These are phyloP conservation scores for Lachancea meyersii DNA, from an alignment of 805 yeast species.

Conservation along the genomic window DNA sequence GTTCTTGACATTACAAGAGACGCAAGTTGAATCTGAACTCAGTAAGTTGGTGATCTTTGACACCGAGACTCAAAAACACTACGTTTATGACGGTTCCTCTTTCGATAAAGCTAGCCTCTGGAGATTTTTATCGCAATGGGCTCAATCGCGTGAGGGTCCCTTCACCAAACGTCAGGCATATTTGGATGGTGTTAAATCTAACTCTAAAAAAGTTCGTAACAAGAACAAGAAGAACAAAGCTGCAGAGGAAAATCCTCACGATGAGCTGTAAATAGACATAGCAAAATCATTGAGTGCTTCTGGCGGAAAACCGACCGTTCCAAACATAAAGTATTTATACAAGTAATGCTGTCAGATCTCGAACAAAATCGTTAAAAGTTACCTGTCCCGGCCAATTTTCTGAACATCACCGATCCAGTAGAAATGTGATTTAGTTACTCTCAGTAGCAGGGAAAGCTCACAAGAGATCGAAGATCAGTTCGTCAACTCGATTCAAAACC, in stretches of 20 bases:
- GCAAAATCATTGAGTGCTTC: background rate
- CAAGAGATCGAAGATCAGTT: background rate
- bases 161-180: conserved; percentile 22
- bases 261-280: conserved; percentile 13
- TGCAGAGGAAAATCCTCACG: conserved; percentile 16
- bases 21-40: conserved; percentile 14
- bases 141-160: conserved; percentile 32
- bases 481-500: background rate
- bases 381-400: background rate
- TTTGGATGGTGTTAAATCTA: conserved; percentile 16
- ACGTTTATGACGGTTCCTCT: conserved; percentile 16
- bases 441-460: background rate
- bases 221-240: conserved; percentile 1
- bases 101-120: conserved; percentile 23
- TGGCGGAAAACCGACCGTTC: no score
- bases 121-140: conserved; percentile 18
- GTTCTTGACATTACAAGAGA: conserved; percentile 12
- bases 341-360: no score
- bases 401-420: background rate
- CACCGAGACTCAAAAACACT: conserved; percentile 14
- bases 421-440: background rate
- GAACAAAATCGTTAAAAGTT: background rate
- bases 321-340: no score
- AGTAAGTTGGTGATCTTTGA: conserved; percentile 23
- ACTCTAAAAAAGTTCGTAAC: conserved; percentile 5